phyloP scores from a whole-genome alignment of 192 early-diverging fungal species.

The Glomus cerebriforme region DNA sequence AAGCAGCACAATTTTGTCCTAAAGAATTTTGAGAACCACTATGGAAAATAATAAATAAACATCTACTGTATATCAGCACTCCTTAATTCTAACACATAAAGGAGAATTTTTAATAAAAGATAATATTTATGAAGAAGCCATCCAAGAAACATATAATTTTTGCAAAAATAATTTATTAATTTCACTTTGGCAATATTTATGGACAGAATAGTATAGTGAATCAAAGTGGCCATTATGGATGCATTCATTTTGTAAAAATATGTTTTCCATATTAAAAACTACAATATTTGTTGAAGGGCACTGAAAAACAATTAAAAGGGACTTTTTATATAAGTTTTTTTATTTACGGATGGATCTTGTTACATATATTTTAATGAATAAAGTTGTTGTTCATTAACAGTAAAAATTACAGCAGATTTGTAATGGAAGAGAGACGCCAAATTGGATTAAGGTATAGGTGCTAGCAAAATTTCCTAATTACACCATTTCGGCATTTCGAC shows the following conservation, averaged over 20 bases:
- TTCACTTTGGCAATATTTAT: too few species aligned
- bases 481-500: too few species aligned
- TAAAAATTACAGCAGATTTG: not conserved
- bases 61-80: not conserved
- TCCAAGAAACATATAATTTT: not conserved
- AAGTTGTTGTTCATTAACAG: not conserved
- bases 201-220: not conserved
- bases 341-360: not conserved
- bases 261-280: constrained; percentile 8
- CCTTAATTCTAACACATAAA: not conserved
- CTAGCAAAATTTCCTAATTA: too few species aligned
- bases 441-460: not conserved
- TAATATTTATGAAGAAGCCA: not conserved
- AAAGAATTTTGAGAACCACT: not conserved
- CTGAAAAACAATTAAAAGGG: not conserved
- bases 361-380: too few species aligned
- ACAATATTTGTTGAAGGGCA: not conserved
- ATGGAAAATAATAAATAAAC: constrained; percentile 12
- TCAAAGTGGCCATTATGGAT: not conserved
- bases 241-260: not conserved
- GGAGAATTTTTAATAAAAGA: not conserved
- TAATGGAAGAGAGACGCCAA: not conserved
- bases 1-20: not conserved
- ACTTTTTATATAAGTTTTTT: constrained; percentile 16
- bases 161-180: not conserved